These are phyloP conservation scores for Kwoniella heveanensis DNA, from an alignment of 768 basidiomycete genomes.

Conservation along the genomic window DNA sequence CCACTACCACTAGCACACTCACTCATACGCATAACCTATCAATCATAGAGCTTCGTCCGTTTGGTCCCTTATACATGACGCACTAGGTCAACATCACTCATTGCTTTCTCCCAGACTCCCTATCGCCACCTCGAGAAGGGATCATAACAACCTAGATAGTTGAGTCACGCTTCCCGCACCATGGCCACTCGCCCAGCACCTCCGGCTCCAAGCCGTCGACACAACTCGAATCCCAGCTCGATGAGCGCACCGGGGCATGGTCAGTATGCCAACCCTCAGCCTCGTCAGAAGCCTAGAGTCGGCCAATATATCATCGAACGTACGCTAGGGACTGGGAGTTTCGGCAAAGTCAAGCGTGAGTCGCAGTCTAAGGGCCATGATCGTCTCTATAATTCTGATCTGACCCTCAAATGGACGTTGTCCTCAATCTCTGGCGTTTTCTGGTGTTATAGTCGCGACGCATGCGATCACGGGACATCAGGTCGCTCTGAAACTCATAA, in stretches of 20 bases:
- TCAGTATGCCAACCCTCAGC: slow-evolving; percentile 12
- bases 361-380: slow-evolving; percentile 47
- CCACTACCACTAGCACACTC: not conserved
- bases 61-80: too few species aligned
- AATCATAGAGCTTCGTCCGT: too few species aligned
- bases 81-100: too few species aligned
- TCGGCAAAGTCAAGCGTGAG: slow-evolving; percentile 98
- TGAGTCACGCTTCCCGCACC: not conserved
- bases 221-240: not conserved
- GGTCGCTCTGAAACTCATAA: slow-evolving; percentile 97
- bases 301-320: slow-evolving; percentile 86
- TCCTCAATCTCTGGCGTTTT: too few species aligned
- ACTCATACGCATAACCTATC: not conserved
- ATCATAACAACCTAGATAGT: not conserved
- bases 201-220: slow-evolving; percentile 33
- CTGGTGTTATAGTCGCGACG: slow-evolving; percentile 70
- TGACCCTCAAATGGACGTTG: too few species aligned
- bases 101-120: too few species aligned
- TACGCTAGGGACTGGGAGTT: slow-evolving; percentile 93
- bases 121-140: too few species aligned
- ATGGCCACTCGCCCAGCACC: slow-evolving; percentile 55
- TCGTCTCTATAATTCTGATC: too few species aligned
- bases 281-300: slow-evolving; percentile 64
- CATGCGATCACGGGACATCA: slow-evolving; percentile 93
- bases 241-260: slow-evolving; percentile 8